Conservation (phyloP, 2,329 filamentous ascomycete species). For the Cercospora berteroae region DNA sequence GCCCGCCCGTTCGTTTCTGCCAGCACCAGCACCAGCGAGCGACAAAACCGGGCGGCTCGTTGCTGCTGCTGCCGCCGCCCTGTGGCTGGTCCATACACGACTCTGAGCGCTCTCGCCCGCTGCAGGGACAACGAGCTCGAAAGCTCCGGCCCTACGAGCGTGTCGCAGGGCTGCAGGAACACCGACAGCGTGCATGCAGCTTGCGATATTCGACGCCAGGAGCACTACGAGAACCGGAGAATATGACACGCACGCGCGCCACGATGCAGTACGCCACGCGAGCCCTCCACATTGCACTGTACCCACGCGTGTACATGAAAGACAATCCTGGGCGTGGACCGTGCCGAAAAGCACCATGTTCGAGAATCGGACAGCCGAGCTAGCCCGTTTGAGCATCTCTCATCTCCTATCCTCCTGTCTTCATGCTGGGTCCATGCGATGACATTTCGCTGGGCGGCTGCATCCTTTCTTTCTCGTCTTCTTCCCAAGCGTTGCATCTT, state of each 20-base stretch:
- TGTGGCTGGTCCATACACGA: not conserved
- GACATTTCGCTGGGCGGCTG: conserved; percentile 26
- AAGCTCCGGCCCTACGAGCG: not conserved
- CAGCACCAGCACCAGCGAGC: not conserved
- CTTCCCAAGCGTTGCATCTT: conserved; percentile 30
- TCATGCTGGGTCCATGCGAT: conserved; percentile 29
- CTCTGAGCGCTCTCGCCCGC: conserved; percentile 12
- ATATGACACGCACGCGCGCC: not conserved
- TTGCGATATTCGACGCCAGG: not conserved
- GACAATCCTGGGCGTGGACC: conserved; percentile 12
- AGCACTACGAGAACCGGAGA: not conserved
- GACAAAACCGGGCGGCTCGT: not conserved
- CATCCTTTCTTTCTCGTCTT: conserved; percentile 25
- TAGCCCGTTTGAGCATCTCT: conserved; percentile 25
- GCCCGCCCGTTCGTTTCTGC: not conserved
- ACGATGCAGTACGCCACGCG: not conserved
- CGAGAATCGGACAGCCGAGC: conserved; percentile 18
- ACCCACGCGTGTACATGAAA: conserved; percentile 8
- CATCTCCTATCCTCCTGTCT: conserved; percentile 28
- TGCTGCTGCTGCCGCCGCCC: not conserved
- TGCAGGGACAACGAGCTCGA: conserved; percentile 17
- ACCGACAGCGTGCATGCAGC: not conserved
- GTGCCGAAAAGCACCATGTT: conserved; percentile 20
- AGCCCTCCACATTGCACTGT: conserved; percentile 9
- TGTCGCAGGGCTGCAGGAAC: conserved; percentile 21